Conservation (phyloP, 768 basidiomycete species). For the Pleurotus ostreatus region DNA sequence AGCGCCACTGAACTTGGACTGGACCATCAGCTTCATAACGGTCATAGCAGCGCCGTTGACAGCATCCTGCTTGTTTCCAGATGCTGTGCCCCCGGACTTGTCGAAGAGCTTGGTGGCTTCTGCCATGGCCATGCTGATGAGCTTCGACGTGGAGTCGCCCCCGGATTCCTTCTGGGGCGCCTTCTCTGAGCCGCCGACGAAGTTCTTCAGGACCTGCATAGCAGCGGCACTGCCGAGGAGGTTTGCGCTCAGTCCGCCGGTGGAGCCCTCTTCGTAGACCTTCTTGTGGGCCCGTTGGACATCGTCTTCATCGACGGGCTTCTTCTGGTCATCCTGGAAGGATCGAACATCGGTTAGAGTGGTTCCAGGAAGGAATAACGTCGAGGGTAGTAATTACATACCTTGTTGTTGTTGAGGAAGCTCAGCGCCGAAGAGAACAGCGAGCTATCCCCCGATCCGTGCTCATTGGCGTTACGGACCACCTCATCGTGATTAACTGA, state of each 20-base stretch:
- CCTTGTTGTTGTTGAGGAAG: constrained; percentile 51
- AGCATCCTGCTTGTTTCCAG: constrained; percentile 76
- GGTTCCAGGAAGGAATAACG: background rate
- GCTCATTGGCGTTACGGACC: constrained; percentile 45
- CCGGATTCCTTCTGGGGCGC: constrained; percentile 18
- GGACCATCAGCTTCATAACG: constrained; percentile 77
- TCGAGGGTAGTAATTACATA: constrained; percentile 15
- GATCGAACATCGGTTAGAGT: constrained; percentile 3
- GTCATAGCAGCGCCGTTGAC: constrained; percentile 85
- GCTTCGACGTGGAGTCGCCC: constrained; percentile 50
- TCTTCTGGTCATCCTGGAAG: constrained; percentile 44
- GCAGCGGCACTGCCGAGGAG: constrained; percentile 78
- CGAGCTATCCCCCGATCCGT: constrained; percentile 54
- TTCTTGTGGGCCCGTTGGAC: constrained; percentile 57
- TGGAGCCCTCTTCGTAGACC: constrained; percentile 54
- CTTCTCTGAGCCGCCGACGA: constrained; percentile 39
- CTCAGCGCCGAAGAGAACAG: constrained; percentile 54
- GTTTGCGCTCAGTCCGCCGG: constrained; percentile 50
- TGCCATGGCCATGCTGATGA: constrained; percentile 85
- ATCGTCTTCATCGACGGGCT: constrained; percentile 64
- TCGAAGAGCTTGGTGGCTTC: constrained; percentile 78
- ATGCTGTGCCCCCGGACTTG: constrained; percentile 55
- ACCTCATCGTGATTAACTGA: constrained; percentile 66
- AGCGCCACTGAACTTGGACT: constrained; percentile 53
- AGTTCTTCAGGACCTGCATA: constrained; percentile 63